Evolutionary conservation across 495 filamentous ascomycete species (phyloP).

Genomic region (Cetradonia linearis): DNA sequence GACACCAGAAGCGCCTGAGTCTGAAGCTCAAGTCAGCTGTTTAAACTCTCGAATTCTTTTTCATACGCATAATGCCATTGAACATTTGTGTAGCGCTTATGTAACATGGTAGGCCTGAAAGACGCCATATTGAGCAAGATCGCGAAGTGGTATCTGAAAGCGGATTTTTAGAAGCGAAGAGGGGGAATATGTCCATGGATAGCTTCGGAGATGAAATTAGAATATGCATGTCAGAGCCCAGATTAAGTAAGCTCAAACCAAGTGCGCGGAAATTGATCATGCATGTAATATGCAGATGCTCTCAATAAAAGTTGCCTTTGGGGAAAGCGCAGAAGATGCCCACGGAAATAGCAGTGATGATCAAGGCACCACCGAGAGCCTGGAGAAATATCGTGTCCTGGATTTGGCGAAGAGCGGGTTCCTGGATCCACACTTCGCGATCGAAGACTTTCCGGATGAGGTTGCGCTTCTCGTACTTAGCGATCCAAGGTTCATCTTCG

Average conservation of each 20-base stretch:
- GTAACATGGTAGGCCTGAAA: not conserved
- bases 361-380: conserved; percentile 35
- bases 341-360: conserved; percentile 31
- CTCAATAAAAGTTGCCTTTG: conserved; percentile 32
- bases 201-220: not conserved
- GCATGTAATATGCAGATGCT: not conserved
- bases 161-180: not conserved
- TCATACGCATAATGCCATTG: not conserved
- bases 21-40: not conserved
- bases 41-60: not conserved
- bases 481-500: conserved; percentile 68
- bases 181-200: conserved; percentile 1
- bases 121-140: conserved; percentile 5
- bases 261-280: not conserved
- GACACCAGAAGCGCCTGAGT: not conserved
- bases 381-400: conserved; percentile 68
- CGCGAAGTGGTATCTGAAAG: conserved; percentile 6
- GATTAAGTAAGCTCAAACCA: conserved; percentile 1
- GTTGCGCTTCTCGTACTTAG: conserved; percentile 53
- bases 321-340: conserved; percentile 42
- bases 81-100: not conserved
- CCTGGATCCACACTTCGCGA: conserved; percentile 62
- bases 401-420: conserved; percentile 62
- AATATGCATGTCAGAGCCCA: not conserved
- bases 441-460: conserved; percentile 64